Evolutionary conservation across 2,329 filamentous ascomycete species (phyloP), one percentile per base, ranked within the genome.

Genomic region (Xylaria sp.): DNA sequence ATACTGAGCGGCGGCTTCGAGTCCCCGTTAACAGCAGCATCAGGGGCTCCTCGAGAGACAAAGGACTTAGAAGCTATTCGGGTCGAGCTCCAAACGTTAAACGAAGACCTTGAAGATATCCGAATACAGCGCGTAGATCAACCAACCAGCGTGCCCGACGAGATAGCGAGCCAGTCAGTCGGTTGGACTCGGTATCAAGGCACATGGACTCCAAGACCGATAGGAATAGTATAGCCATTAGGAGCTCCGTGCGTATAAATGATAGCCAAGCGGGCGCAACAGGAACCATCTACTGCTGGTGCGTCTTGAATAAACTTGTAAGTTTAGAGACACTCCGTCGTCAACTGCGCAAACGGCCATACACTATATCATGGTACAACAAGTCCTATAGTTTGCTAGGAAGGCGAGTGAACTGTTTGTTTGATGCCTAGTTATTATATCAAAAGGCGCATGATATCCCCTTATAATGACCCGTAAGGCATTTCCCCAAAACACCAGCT

Each of bases 161-260:
- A 69, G 61, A 38, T 39, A 6, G n/a, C 66, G 15, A 61, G 29
- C 47, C 72, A 71, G 59, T 70, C 72, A 13, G 73, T 74, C 49
- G 79, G 80, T 27, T 89, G 87, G 87, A 78, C 79, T 25, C 78
- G 79, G 63, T 85, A 84, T 69, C 77, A 84, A 55, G 85, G 85
- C 7, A 74, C 79, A 2, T 89, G 87, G 87, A 83, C 82, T 65
- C 81, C 86, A 10, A 87, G 84, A 71, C 87, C 87, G 0, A 89
- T 89, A 71, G 87, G 87, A 5, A 79, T 85, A 59, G 81, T 84
- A 9, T 88, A 74, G 64, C 29, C 36, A 9, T 50, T 47, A 17
- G 38, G 57, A 17, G 13, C n/a, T 25, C 7, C 13, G 33, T 27
- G 7, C 29, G 5, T 42, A 38, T 7, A 22, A 15, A 25, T 7